Evolutionary conservation across 345 rosid genomes (phyloP).

Genomic region (Lenwebbia sp.): DNA sequence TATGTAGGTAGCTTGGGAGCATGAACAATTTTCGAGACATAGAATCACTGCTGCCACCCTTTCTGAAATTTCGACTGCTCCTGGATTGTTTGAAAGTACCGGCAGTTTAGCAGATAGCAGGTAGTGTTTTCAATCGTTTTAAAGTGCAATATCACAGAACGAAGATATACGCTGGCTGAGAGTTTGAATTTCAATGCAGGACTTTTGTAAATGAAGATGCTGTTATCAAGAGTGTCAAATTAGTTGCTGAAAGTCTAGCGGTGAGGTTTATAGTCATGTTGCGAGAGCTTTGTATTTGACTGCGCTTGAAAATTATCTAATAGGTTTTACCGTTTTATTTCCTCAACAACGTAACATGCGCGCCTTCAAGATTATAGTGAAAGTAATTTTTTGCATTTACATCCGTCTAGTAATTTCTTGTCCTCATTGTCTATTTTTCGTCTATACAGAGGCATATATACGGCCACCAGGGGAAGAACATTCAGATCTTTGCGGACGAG

Average conservation of each 20-base stretch:
- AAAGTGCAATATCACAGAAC: background rate
- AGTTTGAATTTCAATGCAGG: conserved; percentile 25
- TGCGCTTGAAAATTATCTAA: background rate
- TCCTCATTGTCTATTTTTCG: background rate
- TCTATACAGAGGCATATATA: conserved; percentile 71
- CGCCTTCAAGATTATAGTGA: background rate
- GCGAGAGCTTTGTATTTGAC: background rate
- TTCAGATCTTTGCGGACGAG: conserved; percentile 64
- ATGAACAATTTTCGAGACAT: conserved; percentile 91
- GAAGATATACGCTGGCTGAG: conserved; percentile 1
- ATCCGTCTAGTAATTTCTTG: background rate
- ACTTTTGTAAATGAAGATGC: conserved; percentile 55
- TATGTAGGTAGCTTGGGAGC: conserved; percentile 99
- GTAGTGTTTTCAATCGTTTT: conserved; percentile 15
- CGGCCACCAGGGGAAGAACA: conserved; percentile 68
- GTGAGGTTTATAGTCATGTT: conserved; percentile 30
- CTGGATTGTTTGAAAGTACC: conserved; percentile 62
- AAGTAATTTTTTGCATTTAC: background rate
- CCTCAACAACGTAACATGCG: background rate
- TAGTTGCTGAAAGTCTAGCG: conserved; percentile 91
- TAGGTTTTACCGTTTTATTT: background rate
- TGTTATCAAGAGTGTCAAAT: conserved; percentile 57
- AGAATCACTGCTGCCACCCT: conserved; percentile 96
- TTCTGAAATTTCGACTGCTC: conserved; percentile 66
- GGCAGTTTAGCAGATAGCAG: conserved; percentile 83